Conservation (phyloP, 768 basidiomycete genomes). For the Filobasidium floriforme region DNA sequence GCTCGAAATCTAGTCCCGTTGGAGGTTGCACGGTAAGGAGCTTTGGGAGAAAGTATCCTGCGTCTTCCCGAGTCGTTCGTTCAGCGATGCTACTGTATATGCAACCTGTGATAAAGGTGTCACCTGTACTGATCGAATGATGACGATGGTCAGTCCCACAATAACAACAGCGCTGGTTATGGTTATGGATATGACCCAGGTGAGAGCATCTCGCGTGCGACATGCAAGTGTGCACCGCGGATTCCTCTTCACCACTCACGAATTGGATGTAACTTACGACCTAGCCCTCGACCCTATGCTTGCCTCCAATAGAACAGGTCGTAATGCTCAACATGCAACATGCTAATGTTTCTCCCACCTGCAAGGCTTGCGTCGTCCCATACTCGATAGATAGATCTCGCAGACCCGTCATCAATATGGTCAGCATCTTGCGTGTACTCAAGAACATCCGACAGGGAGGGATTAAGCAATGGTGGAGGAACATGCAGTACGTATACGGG, state of each 20-base stretch:
- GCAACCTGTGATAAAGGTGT: too few relatives aligned
- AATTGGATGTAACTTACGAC: too few relatives aligned
- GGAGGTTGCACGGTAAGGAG: background rate
- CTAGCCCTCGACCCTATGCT: too few relatives aligned
- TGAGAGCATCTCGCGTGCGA: too few relatives aligned
- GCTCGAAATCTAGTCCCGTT: too few relatives aligned
- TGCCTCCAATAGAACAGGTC: too few relatives aligned
- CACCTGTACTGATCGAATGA: too few relatives aligned
- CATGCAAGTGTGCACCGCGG: background rate
- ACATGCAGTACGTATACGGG: constrained; percentile 46
- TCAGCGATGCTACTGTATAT: background rate
- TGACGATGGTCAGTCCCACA: background rate
- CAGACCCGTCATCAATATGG: background rate
- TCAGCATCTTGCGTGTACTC: constrained; percentile 3
- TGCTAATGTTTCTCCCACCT: too few relatives aligned
- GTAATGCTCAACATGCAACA: too few relatives aligned
- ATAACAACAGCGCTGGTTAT: constrained; percentile 8
- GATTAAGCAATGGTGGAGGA: constrained; percentile 77
- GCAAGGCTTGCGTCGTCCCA: too few relatives aligned
- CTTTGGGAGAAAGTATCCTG: background rate
- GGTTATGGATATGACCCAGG: too few relatives aligned
- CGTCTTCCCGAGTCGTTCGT: background rate
- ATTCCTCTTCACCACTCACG: background rate
- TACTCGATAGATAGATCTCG: background rate
- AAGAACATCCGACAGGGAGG: constrained; percentile 63